A percentile compares a stretch with the other conserved stretches of the same genome.
phyloP scores from a whole-genome alignment of 768 basidiomycete species.

The Pisolithus sp. region DNA sequence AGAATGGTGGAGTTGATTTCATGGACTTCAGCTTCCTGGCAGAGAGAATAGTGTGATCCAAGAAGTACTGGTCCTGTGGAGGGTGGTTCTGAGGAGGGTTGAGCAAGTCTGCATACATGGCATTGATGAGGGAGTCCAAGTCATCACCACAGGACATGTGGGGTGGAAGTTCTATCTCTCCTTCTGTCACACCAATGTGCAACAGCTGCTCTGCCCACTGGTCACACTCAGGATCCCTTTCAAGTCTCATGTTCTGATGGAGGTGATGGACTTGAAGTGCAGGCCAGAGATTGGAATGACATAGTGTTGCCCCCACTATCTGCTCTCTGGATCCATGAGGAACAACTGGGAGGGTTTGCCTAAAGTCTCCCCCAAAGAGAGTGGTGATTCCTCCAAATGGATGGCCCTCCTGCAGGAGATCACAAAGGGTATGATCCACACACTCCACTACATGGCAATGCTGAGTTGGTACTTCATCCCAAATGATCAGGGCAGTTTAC shows the following conservation, averaged over 20 bases:
- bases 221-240: conserved; percentile 11
- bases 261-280: conserved; percentile 27
- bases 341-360: conserved; percentile 42
- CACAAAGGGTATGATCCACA: conserved; percentile 32
- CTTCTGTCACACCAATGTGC: conserved; percentile 31
- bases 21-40: conserved; percentile 26
- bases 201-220: conserved; percentile 33
- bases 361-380: conserved; percentile 45
- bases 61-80: conserved; percentile 21
- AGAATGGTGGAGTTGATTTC: conserved; percentile 28
- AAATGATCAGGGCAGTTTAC: conserved; percentile 31
- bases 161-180: not conserved
- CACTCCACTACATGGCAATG: conserved; percentile 33
- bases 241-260: conserved; percentile 35
- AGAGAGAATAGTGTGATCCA: conserved; percentile 27
- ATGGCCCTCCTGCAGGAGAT: conserved; percentile 22
- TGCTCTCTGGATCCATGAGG: conserved; percentile 29
- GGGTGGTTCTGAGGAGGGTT: conserved; percentile 4
- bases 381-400: conserved; percentile 42
- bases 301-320: conserved; percentile 31
- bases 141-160: not conserved
- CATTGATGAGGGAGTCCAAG: conserved; percentile 11
- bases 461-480: conserved; percentile 39
- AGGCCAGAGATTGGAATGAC: conserved; percentile 33
- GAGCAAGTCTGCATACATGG: conserved; percentile 21